Evolutionary conservation across 108 stramenopile species (phyloP).

Genomic region (Stephanodiscus triporus): DNA sequence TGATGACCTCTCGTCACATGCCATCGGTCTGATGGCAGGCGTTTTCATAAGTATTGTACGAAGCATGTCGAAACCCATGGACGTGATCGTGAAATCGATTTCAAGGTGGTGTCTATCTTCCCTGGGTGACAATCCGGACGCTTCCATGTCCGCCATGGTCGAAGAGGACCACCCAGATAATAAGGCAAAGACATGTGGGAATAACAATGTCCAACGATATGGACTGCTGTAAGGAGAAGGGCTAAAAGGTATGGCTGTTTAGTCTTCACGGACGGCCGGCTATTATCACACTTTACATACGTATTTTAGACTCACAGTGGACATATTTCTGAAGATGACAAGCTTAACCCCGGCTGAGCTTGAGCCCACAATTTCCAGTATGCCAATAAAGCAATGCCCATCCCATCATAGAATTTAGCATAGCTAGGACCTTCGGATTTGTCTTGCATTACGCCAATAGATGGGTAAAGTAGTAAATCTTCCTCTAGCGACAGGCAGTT

Average conservation of each 20-base stretch:
- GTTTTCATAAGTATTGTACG: slow-evolving; percentile 15
- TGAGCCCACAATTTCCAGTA: slow-evolving; percentile 19
- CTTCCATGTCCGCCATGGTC: slow-evolving; percentile 15
- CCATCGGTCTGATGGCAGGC: slow-evolving; percentile 6
- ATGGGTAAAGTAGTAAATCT: slow-evolving; percentile 30
- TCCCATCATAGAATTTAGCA: slow-evolving; percentile 9
- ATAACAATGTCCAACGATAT: slow-evolving; percentile 30
- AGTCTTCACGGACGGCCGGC: neutral
- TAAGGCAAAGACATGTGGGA: slow-evolving; percentile 25
- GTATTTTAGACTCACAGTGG: slow-evolving; percentile 16
- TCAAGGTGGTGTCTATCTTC: slow-evolving; percentile 1
- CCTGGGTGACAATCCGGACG: neutral
- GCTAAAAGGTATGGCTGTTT: neutral
- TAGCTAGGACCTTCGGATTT: neutral
- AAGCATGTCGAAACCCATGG: slow-evolving; percentile 35
- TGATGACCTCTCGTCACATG: neutral
- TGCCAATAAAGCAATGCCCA: slow-evolving; percentile 25
- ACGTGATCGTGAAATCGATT: neutral
- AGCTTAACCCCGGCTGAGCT: neutral
- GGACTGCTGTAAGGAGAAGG: slow-evolving; percentile 22
- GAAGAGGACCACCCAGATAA: slow-evolving; percentile 15
- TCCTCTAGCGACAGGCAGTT: slow-evolving; percentile 21
- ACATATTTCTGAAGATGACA: neutral
- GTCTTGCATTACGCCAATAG: slow-evolving; percentile 9
- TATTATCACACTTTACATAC: neutral